Percentiles rank a stretch among this genome's conserved stretches.
Evolutionary conservation across 805 yeast species (phyloP).

Genomic region (Starmerella asiatica): DNA sequence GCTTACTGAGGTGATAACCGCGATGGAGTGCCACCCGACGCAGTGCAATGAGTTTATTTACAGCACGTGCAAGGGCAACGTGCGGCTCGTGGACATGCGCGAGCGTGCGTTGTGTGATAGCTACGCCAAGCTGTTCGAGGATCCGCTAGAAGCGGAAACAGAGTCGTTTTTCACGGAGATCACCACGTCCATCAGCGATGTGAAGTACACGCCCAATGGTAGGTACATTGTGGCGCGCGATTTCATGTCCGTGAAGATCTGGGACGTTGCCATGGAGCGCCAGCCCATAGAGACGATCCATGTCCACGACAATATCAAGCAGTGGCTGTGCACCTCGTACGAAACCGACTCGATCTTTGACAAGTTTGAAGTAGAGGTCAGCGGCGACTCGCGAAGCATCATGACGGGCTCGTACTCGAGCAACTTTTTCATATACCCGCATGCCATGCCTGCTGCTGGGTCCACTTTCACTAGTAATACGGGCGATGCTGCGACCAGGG

Average conservation of each 20-base stretch:
- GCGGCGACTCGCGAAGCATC: slow-evolving; percentile 81
- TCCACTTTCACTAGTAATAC: slow-evolving; percentile 1
- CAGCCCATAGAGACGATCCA: slow-evolving; percentile 89
- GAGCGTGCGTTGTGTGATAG: slow-evolving; percentile 85
- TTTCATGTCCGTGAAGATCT: slow-evolving; percentile 90
- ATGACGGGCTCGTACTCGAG: slow-evolving; percentile 97
- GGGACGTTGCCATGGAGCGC: slow-evolving; percentile 97
- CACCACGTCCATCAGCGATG: slow-evolving; percentile 86
- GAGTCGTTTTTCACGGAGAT: slow-evolving; percentile 96
- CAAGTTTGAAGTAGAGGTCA: slow-evolving; percentile 90
- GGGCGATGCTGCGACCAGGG: slow-evolving; percentile 20
- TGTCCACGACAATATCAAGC: slow-evolving; percentile 89
- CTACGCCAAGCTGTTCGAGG: slow-evolving; percentile 73
- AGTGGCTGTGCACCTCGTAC: slow-evolving; percentile 88
- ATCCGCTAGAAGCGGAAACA: slow-evolving; percentile 78
- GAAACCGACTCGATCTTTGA: slow-evolving; percentile 98
- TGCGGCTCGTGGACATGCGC: slow-evolving; percentile 93
- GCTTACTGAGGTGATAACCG: slow-evolving; percentile 90
- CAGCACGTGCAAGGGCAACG: slow-evolving; percentile 88
- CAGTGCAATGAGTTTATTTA: slow-evolving; percentile 91
- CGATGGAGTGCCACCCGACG: slow-evolving; percentile 90
- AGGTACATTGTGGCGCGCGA: slow-evolving; percentile 93
- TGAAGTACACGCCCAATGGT: slow-evolving; percentile 82
- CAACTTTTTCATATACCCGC: slow-evolving; percentile 92
- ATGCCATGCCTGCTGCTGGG: slow-evolving; percentile 33